Conservation (phyloP, 2,329 filamentous ascomycete genomes). For the Fusarium guadeloupense region DNA sequence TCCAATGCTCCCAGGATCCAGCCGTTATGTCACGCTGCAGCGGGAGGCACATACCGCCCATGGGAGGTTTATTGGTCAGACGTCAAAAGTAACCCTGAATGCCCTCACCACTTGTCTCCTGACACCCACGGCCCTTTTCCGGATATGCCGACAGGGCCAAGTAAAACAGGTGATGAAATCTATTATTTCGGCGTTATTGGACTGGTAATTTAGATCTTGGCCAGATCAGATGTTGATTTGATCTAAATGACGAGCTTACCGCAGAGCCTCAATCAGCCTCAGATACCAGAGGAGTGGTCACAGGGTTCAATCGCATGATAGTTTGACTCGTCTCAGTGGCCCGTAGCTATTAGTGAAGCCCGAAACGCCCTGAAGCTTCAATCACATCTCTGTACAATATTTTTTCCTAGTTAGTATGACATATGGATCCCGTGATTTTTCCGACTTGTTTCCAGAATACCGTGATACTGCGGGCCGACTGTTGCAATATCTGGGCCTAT, state of each 20-base stretch:
- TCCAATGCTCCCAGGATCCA: conserved; percentile 3
- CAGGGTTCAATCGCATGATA: not conserved
- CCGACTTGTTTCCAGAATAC: conserved; percentile 14
- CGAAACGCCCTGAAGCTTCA: not conserved
- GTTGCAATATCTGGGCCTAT: conserved; percentile 9
- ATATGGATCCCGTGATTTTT: conserved; percentile 19
- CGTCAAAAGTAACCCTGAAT: conserved; percentile 24
- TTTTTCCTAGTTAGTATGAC: conserved; percentile 4
- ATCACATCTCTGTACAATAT: not conserved
- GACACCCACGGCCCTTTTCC: conserved; percentile 26
- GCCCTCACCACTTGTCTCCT: conserved; percentile 25
- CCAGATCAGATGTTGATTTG: conserved; percentile 27
- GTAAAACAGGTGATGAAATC: conserved; percentile 25
- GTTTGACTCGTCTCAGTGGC: not conserved
- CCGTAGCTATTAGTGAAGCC: no score
- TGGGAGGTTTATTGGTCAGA: conserved; percentile 7
- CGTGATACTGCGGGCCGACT: conserved; percentile 28
- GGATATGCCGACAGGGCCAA: not conserved
- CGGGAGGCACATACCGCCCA: conserved; percentile 7
- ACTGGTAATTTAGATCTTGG: conserved; percentile 13
- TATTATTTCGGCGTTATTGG: conserved; percentile 19
- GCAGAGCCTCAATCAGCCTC: conserved; percentile 21
- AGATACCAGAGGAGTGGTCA: not conserved
- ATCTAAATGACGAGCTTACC: conserved; percentile 9
- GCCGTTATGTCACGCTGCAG: no score